A percentile compares a stretch with the other conserved stretches of the same genome.
These are phyloP conservation scores for Trichoderma parareesei DNA, from an alignment of 495 filamentous ascomycete species.

Conservation along the genomic window DNA sequence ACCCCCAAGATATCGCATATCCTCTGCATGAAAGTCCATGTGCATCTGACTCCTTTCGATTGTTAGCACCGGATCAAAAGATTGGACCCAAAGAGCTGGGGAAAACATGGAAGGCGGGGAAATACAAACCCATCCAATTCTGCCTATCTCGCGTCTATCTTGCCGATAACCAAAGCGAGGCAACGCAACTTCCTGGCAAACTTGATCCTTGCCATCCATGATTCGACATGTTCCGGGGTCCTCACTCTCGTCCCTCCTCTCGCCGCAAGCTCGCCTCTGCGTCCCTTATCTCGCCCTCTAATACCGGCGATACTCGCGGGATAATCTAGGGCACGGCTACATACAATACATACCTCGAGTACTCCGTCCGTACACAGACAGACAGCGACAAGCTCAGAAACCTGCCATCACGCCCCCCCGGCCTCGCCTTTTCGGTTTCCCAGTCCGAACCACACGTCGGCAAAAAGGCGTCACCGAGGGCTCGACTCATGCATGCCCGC, in stretches of 20 bases:
- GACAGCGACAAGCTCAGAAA: too few relatives aligned
- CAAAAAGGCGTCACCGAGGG: not conserved
- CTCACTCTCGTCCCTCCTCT: not conserved
- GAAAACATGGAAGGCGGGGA: not conserved
- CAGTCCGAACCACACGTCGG: not conserved
- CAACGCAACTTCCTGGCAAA: too few relatives aligned
- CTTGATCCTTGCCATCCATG: not conserved
- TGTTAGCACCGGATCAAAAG: not conserved
- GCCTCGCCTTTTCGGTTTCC: not conserved
- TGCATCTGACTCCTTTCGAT: too few relatives aligned
- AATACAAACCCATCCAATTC: not conserved
- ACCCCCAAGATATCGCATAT: too few relatives aligned
- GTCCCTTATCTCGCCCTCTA: not conserved
- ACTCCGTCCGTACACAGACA: too few relatives aligned
- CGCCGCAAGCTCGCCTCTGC: not conserved
- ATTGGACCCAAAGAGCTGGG: not conserved
- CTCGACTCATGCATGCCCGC: too few relatives aligned
- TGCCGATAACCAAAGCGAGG: not conserved
- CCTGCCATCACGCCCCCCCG: not conserved
- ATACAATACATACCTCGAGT: too few relatives aligned
- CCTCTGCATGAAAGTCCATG: too few relatives aligned
- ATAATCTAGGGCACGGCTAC: not conserved
- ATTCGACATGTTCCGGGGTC: constrained; percentile 2
- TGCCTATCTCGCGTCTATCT: constrained; percentile 9
- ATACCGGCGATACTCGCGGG: not conserved